A percentile compares a stretch with the other conserved stretches of the same genome.
phyloP scores from a whole-genome alignment of 306 rosid species.

The Carpinus fangiana region DNA sequence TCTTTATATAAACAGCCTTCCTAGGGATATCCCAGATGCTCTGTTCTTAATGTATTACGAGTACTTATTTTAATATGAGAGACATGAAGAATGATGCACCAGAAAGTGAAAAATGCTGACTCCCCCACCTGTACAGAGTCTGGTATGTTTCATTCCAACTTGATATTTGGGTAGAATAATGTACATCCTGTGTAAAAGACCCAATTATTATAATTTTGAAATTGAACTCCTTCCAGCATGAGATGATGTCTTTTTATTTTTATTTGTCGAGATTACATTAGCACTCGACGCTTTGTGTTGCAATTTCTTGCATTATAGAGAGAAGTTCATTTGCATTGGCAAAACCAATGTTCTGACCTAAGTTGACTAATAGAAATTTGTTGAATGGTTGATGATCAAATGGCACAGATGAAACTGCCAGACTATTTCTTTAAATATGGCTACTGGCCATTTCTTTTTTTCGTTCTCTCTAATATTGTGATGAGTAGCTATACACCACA shows the following conservation, averaged over 20 bases:
- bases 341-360: not conserved
- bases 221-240: not conserved
- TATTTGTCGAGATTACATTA: not conserved
- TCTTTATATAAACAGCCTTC: slow-evolving; percentile 62
- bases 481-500: too few species aligned
- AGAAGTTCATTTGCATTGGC: not conserved
- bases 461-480: not conserved
- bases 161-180: slow-evolving; percentile 15
- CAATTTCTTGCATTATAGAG: not conserved
- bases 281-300: not conserved
- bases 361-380: not conserved
- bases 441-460: not conserved
- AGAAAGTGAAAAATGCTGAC: slow-evolving; percentile 24
- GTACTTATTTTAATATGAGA: slow-evolving; percentile 47
- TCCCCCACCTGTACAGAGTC: slow-evolving; percentile 30
- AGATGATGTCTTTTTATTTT: not conserved
- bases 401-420: not conserved
- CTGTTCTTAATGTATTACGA: slow-evolving; percentile 63
- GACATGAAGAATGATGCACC: slow-evolving; percentile 23
- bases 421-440: too few species aligned
- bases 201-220: slow-evolving; percentile 3
- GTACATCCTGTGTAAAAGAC: slow-evolving; percentile 18
- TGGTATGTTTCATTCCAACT: slow-evolving; percentile 17
- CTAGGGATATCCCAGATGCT: slow-evolving; percentile 63
- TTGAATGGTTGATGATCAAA: not conserved